phyloP scores from a whole-genome alignment of 805 yeast genomes.

The Suhomyces sp. region DNA sequence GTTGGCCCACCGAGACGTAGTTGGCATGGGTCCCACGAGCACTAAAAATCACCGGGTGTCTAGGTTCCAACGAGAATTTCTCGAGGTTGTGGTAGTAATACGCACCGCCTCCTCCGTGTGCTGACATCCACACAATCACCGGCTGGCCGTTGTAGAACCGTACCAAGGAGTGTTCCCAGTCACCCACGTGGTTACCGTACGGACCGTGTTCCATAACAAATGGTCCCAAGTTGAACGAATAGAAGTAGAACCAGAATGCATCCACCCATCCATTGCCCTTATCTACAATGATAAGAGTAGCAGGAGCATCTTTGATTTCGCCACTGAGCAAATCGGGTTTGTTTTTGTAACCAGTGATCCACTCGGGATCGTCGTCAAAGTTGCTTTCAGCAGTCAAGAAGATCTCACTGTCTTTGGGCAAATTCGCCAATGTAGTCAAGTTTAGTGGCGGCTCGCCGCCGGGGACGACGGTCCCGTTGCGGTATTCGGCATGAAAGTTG shows the following conservation, averaged over 20 bases:
- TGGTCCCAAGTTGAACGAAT: conserved; percentile 92
- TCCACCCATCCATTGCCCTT: conserved; percentile 95
- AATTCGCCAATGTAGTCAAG: conserved; percentile 29
- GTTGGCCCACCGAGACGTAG: conserved; percentile 93
- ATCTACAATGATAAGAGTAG: conserved; percentile 77
- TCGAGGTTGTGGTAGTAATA: conserved; percentile 76
- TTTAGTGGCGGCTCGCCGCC: conserved; percentile 33
- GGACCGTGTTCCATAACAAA: conserved; percentile 98
- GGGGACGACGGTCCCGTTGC: conserved; percentile 43
- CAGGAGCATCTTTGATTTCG: conserved; percentile 71
- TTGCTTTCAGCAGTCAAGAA: conserved; percentile 68
- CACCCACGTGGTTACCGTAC: conserved; percentile 95
- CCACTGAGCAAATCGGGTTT: conserved; percentile 73
- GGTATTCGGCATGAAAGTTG: conserved; percentile 58
- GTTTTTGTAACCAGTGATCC: conserved; percentile 75
- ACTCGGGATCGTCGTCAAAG: conserved; percentile 68
- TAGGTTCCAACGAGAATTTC: conserved; percentile 44
- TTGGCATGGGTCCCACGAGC: conserved; percentile 98
- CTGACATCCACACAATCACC: conserved; percentile 89
- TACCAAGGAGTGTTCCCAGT: conserved; percentile 94
- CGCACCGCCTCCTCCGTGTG: conserved; percentile 97
- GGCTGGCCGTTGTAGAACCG: conserved; percentile 82
- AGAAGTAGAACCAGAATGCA: conserved; percentile 94
- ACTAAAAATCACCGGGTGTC: conserved; percentile 73
- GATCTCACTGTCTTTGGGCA: conserved; percentile 34